Evolutionary conservation across 305 asterid genomes (phyloP).

Genomic region (Nicotiana rustica): DNA sequence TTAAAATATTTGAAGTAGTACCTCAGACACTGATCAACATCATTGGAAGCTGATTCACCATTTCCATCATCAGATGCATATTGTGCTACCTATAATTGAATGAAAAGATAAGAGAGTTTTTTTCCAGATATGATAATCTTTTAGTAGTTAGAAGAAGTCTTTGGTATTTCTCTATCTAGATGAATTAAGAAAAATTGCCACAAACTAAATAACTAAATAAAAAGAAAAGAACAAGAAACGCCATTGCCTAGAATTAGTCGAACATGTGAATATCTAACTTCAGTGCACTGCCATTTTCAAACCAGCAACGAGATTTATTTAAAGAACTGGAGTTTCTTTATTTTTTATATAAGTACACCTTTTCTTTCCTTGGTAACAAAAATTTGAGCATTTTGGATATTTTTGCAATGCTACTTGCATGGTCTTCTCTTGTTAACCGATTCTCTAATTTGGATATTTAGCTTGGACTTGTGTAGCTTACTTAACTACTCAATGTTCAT

Average conservation of each 20-base stretch:
- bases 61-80: constrained; percentile 91
- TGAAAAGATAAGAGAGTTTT: not conserved
- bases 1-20: constrained; percentile 40
- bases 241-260: not conserved
- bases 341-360: not conserved
- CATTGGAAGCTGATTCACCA: constrained; percentile 68
- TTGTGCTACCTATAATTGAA: constrained; percentile 75
- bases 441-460: not conserved
- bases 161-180: not conserved
- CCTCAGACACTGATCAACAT: constrained; percentile 93
- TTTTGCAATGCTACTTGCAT: constrained; percentile 18
- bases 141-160: not conserved
- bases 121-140: constrained; percentile 13
- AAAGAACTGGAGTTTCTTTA: not conserved
- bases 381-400: not conserved
- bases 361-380: constrained; percentile 28
- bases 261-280: not conserved
- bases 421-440: not conserved
- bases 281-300: constrained; percentile 14
- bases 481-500: not conserved
- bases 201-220: not conserved
- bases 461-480: constrained; percentile 18
- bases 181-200: not conserved
- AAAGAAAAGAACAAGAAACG: not conserved
- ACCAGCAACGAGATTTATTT: not conserved